Percentiles rank a stretch among this genome's conserved stretches.
These are phyloP conservation scores for Verticillium albo-atrum DNA, from an alignment of 2,329 filamentous ascomycete species.

Conservation along the genomic window DNA sequence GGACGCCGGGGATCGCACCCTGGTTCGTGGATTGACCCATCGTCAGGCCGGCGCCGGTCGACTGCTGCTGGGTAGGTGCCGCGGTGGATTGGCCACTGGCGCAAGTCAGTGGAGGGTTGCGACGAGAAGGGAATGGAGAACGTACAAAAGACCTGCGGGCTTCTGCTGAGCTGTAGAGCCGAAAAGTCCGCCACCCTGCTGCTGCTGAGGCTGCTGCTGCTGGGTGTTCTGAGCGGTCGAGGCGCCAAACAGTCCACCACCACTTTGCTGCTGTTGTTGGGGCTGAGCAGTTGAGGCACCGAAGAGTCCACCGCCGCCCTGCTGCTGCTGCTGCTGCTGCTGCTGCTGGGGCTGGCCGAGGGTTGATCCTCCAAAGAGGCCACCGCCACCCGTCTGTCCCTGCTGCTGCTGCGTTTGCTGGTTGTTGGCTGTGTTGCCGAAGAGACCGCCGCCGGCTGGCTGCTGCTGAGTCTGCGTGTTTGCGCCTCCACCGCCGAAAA, in stretches of 20 bases:
- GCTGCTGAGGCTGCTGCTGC: conserved; percentile 6
- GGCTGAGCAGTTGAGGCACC: conserved; percentile 13
- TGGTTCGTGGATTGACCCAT: conserved; percentile 50
- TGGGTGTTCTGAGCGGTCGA: conserved; percentile 8
- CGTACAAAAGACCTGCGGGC: conserved; percentile 24
- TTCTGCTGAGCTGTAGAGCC: conserved; percentile 7
- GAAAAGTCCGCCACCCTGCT: conserved; percentile 9
- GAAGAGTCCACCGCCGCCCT: conserved; percentile 14
- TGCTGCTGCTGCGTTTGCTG: conserved; percentile 12
- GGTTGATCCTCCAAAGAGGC: conserved; percentile 3
- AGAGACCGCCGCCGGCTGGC: conserved; percentile 28
- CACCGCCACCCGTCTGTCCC: conserved; percentile 1
- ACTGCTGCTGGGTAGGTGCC: conserved; percentile 9
- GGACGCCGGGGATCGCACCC: conserved; percentile 63
- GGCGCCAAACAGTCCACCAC: conserved; percentile 25
- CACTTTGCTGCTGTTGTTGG: neutral
- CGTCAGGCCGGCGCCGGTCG: conserved; percentile 27
- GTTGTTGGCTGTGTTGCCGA: conserved; percentile 24
- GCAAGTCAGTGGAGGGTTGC: neutral
- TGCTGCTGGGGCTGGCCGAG: conserved; percentile 6
- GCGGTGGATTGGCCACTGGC: conserved; percentile 3
- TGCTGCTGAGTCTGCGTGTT: conserved; percentile 21
- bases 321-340: conserved; percentile 5
- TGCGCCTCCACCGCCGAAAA: conserved; percentile 10
- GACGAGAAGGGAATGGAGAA: neutral